Evolutionary conservation across 1,284 basidiomycete species (phyloP).

Genomic region (Pholiota adiposa): DNA sequence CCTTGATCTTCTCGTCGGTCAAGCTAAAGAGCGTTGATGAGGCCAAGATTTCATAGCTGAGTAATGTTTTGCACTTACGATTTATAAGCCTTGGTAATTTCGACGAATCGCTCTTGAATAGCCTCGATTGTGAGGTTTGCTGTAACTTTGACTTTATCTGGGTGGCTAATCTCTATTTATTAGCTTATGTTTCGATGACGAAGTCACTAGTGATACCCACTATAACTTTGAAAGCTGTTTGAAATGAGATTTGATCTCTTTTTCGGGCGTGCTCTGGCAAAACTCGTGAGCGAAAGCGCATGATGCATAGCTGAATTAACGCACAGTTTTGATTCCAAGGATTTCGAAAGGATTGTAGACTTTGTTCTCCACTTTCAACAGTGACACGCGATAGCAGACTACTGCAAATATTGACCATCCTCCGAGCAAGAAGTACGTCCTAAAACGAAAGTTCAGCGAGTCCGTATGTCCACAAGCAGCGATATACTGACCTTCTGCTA

Average conservation of each 20-base stretch:
- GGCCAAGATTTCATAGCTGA: background rate
- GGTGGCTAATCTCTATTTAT: conserved; percentile 70
- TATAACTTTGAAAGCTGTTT: conserved; percentile 92
- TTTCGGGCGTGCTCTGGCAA: conserved; percentile 70
- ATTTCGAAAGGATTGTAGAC: conserved; percentile 97
- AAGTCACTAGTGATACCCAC: conserved; percentile 50
- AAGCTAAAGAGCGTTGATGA: conserved; percentile 50
- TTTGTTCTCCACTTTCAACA: conserved; percentile 63
- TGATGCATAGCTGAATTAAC: conserved; percentile 19
- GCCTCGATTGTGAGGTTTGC: conserved; percentile 88
- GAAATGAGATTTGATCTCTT: conserved; percentile 96
- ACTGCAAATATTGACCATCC: conserved; percentile 82
- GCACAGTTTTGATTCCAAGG: conserved; percentile 78
- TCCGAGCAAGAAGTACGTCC: conserved; percentile 61
- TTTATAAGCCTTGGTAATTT: conserved; percentile 99
- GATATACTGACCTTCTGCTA: conserved; percentile 46
- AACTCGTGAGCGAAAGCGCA: background rate
- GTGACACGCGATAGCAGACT: conserved; percentile 70
- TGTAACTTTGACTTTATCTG: conserved; percentile 91
- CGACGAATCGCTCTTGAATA: conserved; percentile 90
- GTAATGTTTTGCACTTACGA: conserved; percentile 55
- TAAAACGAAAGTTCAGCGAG: conserved; percentile 22
- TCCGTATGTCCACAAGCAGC: background rate
- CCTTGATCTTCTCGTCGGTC: conserved; percentile 92
- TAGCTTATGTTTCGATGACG: background rate